Evolutionary conservation across 306 rosid genomes (phyloP).

Genomic region (Trifolium subterraneum): DNA sequence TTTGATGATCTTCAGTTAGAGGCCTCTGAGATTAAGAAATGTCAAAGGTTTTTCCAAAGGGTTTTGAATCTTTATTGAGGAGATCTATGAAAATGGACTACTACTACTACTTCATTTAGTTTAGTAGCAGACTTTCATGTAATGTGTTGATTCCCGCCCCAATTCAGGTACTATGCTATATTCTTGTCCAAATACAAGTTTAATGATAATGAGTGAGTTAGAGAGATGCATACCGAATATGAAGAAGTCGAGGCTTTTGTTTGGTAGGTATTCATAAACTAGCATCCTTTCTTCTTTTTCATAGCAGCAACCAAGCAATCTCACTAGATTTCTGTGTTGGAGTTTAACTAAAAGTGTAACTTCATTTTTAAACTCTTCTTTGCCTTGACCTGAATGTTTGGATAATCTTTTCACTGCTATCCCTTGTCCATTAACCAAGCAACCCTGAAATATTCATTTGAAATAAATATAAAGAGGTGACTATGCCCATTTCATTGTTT

Average conservation of each 20-base stretch:
- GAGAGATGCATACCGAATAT: slow-evolving; percentile 44
- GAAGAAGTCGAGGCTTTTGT: slow-evolving; percentile 58
- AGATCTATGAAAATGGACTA: no score
- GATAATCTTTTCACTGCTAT: slow-evolving; percentile 58
- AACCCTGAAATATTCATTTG: no score
- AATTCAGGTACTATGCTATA: no score
- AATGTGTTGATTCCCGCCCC: no score
- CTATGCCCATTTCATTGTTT: background rate
- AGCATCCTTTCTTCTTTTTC: slow-evolving; percentile 51
- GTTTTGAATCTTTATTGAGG: no score
- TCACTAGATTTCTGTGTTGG: slow-evolving; percentile 50
- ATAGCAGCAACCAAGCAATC: slow-evolving; percentile 44
- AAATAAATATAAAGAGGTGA: no score
- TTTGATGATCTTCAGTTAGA: no score
- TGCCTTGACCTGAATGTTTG: slow-evolving; percentile 42
- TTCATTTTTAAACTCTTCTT: slow-evolving; percentile 48
- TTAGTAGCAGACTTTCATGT: no score
- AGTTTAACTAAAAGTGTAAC: slow-evolving; percentile 40
- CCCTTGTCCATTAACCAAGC: slow-evolving; percentile 46
- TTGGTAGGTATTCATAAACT: slow-evolving; percentile 52
- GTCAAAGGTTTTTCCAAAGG: no score
- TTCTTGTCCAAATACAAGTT: background rate
- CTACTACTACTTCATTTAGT: no score
- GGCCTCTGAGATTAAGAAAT: no score
- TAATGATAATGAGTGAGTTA: background rate